Evolutionary conservation across 2,329 filamentous ascomycete genomes (phyloP), one percentile per base, ranked within the genome.

Genomic region (Aphanocladium album): DNA sequence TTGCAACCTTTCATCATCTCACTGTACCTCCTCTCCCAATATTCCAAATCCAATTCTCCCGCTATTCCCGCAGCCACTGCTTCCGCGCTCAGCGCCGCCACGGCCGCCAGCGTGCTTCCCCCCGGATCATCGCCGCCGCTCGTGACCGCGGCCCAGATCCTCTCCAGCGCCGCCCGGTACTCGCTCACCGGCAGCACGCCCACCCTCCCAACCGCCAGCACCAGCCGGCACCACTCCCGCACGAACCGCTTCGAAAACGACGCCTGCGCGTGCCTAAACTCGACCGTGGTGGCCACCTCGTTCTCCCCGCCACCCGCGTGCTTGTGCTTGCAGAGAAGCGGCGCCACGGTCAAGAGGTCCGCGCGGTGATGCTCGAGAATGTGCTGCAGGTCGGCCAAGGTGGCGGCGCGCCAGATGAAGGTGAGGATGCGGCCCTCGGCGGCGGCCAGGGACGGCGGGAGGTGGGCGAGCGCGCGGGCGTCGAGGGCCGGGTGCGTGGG

Each of bases 221-320:
- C 49, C 8, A 67, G 61, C 1, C 35, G 46, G 2, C 55, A 47
- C 65, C 64, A 67, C 43, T 62, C 51, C 19, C 35, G 41, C 8
- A 63, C 62, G 50, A 64, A 64, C 7, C 7, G 23, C 12, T 30
- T 19, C 41, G 43, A 59, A 37, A 66, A 64, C 6, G 60, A 56
- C 19, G 62, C 59, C 51, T 64, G 61, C 19, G 64, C 63, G 51
- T 66, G 62, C 12, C 65, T 62, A 37, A 67, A 67, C 52, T 66
- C 64, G 27, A 67, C 6, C 23, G 61, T 61, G n/a, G 6, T 23
- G 30, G 30, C 58, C 61, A 41, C 61, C 23, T 11, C 21, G 45
- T 49, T 5, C 27, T 9, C 14, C 46, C 27, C 19, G 23, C 16
- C 7, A 4, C 46, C 25, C 6, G 53, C 21, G 16, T 11, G 37